Conservation (phyloP, 139 green algal genomes). For the Spirogloea muscicola region DNA sequence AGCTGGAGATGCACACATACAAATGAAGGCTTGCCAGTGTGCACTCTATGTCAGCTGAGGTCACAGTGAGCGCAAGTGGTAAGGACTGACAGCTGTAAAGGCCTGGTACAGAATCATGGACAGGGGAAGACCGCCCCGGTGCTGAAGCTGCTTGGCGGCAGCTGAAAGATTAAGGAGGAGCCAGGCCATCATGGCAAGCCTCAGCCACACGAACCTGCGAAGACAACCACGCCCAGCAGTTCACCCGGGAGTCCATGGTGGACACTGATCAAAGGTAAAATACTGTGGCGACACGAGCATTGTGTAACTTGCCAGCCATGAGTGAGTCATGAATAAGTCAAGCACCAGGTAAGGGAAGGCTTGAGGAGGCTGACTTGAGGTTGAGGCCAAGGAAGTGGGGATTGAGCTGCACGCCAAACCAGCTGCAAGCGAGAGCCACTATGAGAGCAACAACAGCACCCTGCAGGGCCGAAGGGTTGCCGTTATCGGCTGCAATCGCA, state of each 20-base stretch:
- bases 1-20: too few species aligned
- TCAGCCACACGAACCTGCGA: constrained; percentile 40
- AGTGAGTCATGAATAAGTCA: too few species aligned
- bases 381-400: constrained; percentile 31
- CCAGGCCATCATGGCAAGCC: constrained; percentile 49
- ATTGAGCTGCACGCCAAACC: constrained; percentile 40
- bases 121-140: constrained; percentile 17
- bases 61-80: too few species aligned
- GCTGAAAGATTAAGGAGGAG: constrained; percentile 51
- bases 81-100: constrained; percentile 42
- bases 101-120: constrained; percentile 49
- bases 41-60: too few species aligned
- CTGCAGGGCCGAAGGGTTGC: too few species aligned
- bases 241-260: background rate
- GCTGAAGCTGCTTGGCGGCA: constrained; percentile 46
- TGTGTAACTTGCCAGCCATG: too few species aligned
- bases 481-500: background rate
- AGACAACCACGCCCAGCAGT: background rate
- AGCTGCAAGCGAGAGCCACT: constrained; percentile 7
- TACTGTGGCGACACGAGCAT: too few species aligned
- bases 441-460: background rate
- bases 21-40: too few species aligned
- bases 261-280: background rate
- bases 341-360: background rate
- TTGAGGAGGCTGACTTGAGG: constrained; percentile 17